Evolutionary conservation across 805 yeast genomes (phyloP), one percentile per base, ranked within the genome.

Genomic region (Nakazawaea wickerhamii): DNA sequence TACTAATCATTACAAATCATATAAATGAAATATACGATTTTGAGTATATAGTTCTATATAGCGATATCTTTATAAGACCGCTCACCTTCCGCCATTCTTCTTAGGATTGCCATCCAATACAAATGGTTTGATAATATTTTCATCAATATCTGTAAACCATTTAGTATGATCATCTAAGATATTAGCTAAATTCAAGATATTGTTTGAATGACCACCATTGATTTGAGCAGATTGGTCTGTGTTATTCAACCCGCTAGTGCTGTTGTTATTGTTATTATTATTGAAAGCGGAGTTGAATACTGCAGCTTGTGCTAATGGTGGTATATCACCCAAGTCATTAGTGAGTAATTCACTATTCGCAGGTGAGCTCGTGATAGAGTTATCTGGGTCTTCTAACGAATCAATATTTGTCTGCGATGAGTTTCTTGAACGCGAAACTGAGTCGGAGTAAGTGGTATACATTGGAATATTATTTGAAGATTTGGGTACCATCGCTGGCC

Each of bases 81-180:
- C 15, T 18, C 11, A 33, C 19, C 27, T 26, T 9, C 25, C 25
- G 8, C 41, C 35, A 13, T 38, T 38, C 14, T 30, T 38, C 18
- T 42, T 42, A 11, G 41, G 45, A 23, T 31, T 42, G 13, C 38
- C 68, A 53, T 91, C 98, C 45, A 90, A 71, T 41, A 91, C 72
- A 0, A 88, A 96, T 1, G 97, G 97, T 60, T 90, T 90, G 53
- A 93, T 70, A 18, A 93, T 93, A 57, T 87, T 87, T 53, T 93
- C 96, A 58, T 93, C 99, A 57, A 93, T 87, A 52, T 79, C 83
- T 17, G 87, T 83, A 60, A 93, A 93, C 98, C 99, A 91, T 57
- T 76, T 81, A 9, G 90, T 84, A 47, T 81, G 85, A 50, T 84
- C 90, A 48, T 83, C 91, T 20, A 64, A 44, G n/a, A 64, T 53